Conservation (phyloP, 192 early-diverging fungal species). For the Backusella tarrabulga region DNA sequence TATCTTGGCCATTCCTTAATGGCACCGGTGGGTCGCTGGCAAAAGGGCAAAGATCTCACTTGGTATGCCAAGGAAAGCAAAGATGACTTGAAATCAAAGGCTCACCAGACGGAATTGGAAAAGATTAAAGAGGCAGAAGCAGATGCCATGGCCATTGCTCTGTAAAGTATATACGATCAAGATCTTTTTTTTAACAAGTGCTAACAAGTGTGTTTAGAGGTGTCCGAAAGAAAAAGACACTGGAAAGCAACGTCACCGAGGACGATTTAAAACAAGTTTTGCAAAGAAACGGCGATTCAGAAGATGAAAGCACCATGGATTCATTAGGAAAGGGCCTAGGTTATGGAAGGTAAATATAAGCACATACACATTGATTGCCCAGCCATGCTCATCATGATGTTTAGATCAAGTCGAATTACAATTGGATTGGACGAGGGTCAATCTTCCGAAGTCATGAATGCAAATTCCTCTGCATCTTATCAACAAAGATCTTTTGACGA, state of each 20-base stretch:
- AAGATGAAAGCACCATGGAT: conserved; percentile 26
- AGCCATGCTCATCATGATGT: background rate
- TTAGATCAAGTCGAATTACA: conserved; percentile 1
- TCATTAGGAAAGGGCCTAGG: conserved; percentile 31
- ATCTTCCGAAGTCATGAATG: conserved; percentile 11
- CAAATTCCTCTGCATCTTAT: conserved; percentile 71
- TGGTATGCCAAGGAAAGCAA: conserved; percentile 72
- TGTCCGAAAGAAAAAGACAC: conserved; percentile 41
- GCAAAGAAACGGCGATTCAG: conserved; percentile 23
- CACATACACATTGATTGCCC: background rate
- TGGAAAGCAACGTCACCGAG: conserved; percentile 42
- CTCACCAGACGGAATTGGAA: conserved; percentile 38
- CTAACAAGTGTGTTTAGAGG: conserved; percentile 28
- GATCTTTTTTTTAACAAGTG: background rate
- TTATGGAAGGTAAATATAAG: conserved; percentile 29
- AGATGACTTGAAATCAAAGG: conserved; percentile 19
- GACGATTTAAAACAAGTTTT: conserved; percentile 47
- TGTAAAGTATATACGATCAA: conserved; percentile 34
- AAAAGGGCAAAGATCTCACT: conserved; percentile 62
- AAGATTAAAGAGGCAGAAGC: conserved; percentile 60
- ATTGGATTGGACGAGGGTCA: background rate
- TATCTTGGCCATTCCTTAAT: conserved; percentile 81
- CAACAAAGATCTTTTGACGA: conserved; percentile 24
- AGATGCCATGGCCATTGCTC: conserved; percentile 55
- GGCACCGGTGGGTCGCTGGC: conserved; percentile 81